Evolutionary conservation across 164 flowering plant genomes (phyloP), one percentile per base, ranked within the genome.

Genomic region (Chimonanthus praecox): DNA sequence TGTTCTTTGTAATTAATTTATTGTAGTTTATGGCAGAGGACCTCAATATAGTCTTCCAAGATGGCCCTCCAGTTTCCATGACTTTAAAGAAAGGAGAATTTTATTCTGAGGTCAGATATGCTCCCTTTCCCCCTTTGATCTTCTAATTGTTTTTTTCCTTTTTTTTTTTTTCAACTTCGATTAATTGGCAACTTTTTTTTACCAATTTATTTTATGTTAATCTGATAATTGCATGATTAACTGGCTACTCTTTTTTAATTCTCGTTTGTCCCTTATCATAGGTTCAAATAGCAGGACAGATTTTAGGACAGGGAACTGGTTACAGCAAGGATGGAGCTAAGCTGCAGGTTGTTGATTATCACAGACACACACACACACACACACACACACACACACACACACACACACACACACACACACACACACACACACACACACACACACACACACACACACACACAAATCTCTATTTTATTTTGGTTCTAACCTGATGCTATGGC

Each of bases 261-360:
- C 44, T 49, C 20, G 8, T 75, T 61, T 33, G 49, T 11, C 18
- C 65, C 51, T 46, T 75, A 18, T 70, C 64, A 10, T 58, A 75
- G 78, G 78, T 71, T 64, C 73, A 70, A 71, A 48, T 75, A 71
- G 73, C 58, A 43, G 78, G 78, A 45, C 64, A 70, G 73, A 65
- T 75, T 75, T 54, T 75, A 63, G 73, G 78, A 65, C 64, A 64
- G 48, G 78, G 70, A 43, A 46, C 11, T 64, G 70, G 78, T 70
- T 54, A 21, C 11, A 71, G 70, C 20, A 75, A 47, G 21, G 78
- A 75, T 4, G 70, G 47, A 15, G 78, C 73, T 65, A 64, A 75
- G 47, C 73, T 70, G 64, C 73, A 70, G 78, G 78, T 75, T 73
- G 10, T 64, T 49, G 20, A 16, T n/a, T 62, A 15, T 18, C 33